Percentiles rank a stretch among this genome's conserved stretches.
phyloP scores from a whole-genome alignment of 2,329 filamentous ascomycete genomes.

The Penicillium brevicompactum region DNA sequence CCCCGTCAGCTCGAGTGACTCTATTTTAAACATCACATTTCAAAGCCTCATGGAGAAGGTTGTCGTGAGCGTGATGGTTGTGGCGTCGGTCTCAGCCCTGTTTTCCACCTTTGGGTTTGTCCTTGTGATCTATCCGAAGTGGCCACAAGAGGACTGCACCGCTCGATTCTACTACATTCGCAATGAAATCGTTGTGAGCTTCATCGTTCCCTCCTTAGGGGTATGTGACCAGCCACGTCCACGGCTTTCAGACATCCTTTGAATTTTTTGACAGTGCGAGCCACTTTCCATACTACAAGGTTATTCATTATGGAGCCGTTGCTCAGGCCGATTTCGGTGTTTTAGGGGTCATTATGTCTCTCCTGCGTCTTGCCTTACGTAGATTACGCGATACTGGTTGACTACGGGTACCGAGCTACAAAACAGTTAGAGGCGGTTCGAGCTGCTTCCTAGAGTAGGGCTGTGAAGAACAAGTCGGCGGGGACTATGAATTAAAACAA shows the following conservation, averaged over 20 bases:
- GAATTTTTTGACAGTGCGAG: too few species aligned
- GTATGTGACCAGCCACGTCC: slow-evolving; percentile 7
- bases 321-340: slow-evolving; percentile 5
- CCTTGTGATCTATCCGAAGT: background rate
- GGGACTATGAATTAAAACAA: too few species aligned
- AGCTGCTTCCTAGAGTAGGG: too few species aligned
- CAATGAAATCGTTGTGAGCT: background rate
- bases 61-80: slow-evolving; percentile 1
- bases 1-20: background rate
- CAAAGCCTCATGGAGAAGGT: slow-evolving; percentile 4
- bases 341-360: slow-evolving; percentile 1
- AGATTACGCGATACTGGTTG: too few species aligned
- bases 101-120: slow-evolving; percentile 5
- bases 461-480: too few species aligned
- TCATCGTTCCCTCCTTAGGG: slow-evolving; percentile 1
- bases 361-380: background rate
- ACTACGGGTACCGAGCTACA: too few species aligned
- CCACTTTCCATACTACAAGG: slow-evolving; percentile 3
- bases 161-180: background rate
- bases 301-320: slow-evolving; percentile 12
- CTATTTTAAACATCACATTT: slow-evolving; percentile 5
- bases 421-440: too few species aligned
- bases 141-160: slow-evolving; percentile 1
- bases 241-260: slow-evolving; percentile 4
- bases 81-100: slow-evolving; percentile 1